These are phyloP conservation scores for Aspergillus felis DNA, from an alignment of 2,329 filamentous ascomycete genomes.

Conservation along the genomic window DNA sequence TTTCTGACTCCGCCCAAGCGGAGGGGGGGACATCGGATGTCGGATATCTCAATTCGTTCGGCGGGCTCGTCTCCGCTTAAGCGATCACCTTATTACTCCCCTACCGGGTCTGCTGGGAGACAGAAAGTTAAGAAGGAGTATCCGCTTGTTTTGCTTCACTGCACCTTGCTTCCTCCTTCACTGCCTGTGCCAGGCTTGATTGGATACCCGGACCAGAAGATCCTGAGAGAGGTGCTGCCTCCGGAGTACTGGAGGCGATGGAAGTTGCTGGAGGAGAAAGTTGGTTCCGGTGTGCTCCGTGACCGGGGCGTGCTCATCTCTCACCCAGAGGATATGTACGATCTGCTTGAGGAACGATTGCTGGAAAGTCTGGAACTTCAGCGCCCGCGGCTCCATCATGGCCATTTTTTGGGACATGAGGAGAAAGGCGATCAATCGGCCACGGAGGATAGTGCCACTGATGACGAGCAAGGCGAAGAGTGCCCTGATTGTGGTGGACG, in stretches of 20 bases:
- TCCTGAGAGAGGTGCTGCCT: conserved; percentile 50
- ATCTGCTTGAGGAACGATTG: conserved; percentile 59
- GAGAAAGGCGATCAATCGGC: conserved; percentile 25
- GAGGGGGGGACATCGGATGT: conserved; percentile 23
- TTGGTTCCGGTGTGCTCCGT: conserved; percentile 51
- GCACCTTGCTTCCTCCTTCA: conserved; percentile 54
- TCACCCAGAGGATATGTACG: conserved; percentile 60
- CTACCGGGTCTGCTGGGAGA: conserved; percentile 23
- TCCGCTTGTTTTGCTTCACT: conserved; percentile 59
- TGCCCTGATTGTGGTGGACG: conserved; percentile 51
- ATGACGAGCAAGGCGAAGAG: conserved; percentile 37
- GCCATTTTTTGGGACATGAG: conserved; percentile 50
- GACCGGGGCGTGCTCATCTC: conserved; percentile 58
- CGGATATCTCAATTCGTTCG: conserved; percentile 30
- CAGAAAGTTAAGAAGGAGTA: conserved; percentile 44
- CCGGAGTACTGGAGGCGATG: conserved; percentile 42
- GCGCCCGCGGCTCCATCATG: conserved; percentile 53
- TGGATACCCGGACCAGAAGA: conserved; percentile 33
- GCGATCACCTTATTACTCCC: conserved; percentile 34
- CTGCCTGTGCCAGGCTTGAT: conserved; percentile 43
- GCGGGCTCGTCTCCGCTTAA: conserved; percentile 29
- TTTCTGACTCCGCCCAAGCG: conserved; percentile 34
- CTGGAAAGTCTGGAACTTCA: conserved; percentile 58
- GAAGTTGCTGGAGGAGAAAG: conserved; percentile 53
- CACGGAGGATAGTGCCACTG: conserved; percentile 32